Conservation (phyloP, 2,329 filamentous ascomycete species). For the Epichloe aotearoae region DNA sequence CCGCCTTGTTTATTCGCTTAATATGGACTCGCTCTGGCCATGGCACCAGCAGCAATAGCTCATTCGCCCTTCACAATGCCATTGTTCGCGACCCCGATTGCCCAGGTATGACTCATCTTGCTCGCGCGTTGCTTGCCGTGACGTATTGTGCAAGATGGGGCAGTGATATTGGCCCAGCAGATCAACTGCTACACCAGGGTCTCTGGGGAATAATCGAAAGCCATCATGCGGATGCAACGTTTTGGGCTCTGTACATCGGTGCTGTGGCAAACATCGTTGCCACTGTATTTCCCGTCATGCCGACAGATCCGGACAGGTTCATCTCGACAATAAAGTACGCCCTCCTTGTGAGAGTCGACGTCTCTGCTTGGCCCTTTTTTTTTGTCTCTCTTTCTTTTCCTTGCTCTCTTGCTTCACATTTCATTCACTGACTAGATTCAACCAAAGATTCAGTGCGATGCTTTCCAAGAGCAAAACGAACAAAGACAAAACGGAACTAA, state of each 20-base stretch:
- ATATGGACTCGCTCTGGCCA: conserved; percentile 40
- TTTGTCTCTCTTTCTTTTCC: too few relatives aligned
- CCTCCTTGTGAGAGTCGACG: neutral
- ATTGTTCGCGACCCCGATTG: conserved; percentile 53
- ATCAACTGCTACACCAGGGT: conserved; percentile 28
- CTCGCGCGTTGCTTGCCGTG: conserved; percentile 58
- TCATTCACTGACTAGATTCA: neutral
- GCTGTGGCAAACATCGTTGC: conserved; percentile 31
- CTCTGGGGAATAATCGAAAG: conserved; percentile 29
- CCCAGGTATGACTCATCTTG: conserved; percentile 62
- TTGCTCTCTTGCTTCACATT: neutral
- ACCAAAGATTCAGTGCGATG: conserved; percentile 1
- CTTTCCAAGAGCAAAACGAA: conserved; percentile 10
- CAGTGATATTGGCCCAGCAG: conserved; percentile 38
- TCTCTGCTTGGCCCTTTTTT: neutral
- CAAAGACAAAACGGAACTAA: conserved; percentile 25
- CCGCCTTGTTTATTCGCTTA: conserved; percentile 31
- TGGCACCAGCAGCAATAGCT: conserved; percentile 41
- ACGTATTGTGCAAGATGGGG: conserved; percentile 64
- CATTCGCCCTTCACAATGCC: conserved; percentile 59
- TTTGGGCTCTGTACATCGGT: conserved; percentile 43
- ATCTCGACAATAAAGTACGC: conserved; percentile 25
- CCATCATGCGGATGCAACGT: conserved; percentile 25
- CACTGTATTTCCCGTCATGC: conserved; percentile 28
- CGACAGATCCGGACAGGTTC: conserved; percentile 22